phyloP scores from a whole-genome alignment of 2,329 filamentous ascomycete genomes.

The Colletotrichum musicola region DNA sequence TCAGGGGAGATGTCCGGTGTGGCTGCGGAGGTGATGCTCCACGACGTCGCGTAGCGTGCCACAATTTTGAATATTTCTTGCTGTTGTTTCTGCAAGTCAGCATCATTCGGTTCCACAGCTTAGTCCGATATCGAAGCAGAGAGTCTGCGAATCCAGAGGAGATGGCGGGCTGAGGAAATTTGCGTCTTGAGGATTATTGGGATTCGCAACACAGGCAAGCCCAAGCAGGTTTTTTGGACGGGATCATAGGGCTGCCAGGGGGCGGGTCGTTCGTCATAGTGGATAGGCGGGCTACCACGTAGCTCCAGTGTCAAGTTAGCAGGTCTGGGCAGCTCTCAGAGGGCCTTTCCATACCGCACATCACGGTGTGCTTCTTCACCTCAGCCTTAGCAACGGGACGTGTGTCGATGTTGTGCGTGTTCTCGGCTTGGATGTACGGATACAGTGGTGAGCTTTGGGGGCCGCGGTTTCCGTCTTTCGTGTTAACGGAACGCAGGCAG shows the following conservation, averaged over 20 bases:
- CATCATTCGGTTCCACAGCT: constrained; percentile 28
- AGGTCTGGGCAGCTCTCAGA: background rate
- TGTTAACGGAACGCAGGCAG: background rate
- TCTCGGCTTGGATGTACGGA: background rate
- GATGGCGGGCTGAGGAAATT: background rate
- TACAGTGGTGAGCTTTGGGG: background rate
- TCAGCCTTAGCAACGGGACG: background rate
- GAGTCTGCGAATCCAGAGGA: background rate
- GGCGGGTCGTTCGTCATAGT: constrained; percentile 29
- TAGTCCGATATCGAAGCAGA: too few relatives aligned
- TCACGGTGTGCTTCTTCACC: background rate
- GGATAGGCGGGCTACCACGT: constrained; percentile 17
- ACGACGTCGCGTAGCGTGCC: background rate
- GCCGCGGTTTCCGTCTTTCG: background rate
- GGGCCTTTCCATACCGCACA: background rate
- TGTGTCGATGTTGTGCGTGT: background rate
- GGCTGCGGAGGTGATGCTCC: background rate
- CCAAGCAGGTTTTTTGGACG: constrained; percentile 27
- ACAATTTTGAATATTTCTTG: background rate
- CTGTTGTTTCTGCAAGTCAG: constrained; percentile 19
- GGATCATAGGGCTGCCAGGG: constrained; percentile 18
- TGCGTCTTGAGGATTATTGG: background rate
- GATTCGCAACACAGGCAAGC: background rate
- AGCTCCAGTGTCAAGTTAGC: constrained; percentile 20
- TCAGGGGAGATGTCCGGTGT: background rate